A percentile compares a stretch with the other conserved stretches of the same genome.
Conservation (phyloP, 1,139 yeast genomes). For the Chernovozyma aurita region DNA sequence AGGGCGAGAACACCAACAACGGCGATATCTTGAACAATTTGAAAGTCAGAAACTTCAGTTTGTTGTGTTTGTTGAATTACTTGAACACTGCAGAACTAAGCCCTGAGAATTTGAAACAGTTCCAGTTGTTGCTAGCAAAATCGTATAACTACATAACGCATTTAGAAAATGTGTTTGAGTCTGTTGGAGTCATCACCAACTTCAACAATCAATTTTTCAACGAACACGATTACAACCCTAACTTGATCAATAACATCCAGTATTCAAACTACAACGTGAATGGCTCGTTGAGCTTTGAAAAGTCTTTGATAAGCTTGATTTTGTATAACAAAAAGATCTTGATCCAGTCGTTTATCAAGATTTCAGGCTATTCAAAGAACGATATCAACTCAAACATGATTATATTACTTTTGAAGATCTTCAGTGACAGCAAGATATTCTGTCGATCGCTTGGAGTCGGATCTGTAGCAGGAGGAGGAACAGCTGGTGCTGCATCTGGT, state of each 20-base stretch:
- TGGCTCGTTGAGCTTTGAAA: conserved; percentile 21
- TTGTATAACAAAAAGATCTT: conserved; percentile 32
- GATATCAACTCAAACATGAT: conserved; percentile 42
- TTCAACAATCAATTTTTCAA: conserved; percentile 26
- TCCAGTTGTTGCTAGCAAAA: conserved; percentile 40
- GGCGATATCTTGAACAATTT: conserved; percentile 35
- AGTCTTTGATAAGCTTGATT: conserved; percentile 28
- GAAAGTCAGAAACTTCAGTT: conserved; percentile 36
- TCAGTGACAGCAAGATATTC: conserved; percentile 36
- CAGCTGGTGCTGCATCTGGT: neutral
- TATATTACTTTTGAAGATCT: conserved; percentile 33
- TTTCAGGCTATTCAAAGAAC: conserved; percentile 27
- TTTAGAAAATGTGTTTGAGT: conserved; percentile 37
- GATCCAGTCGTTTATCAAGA: conserved; percentile 28
- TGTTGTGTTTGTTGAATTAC: conserved; percentile 39
- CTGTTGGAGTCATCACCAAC: conserved; percentile 31
- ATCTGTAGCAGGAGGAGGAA: neutral
- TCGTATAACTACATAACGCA: conserved; percentile 40
- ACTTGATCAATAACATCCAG: conserved; percentile 26
- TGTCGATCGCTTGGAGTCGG: conserved; percentile 11
- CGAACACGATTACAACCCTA: conserved; percentile 28
- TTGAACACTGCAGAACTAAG: conserved; percentile 35
- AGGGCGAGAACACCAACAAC: conserved; percentile 20
- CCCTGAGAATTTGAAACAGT: conserved; percentile 41
- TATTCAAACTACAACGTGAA: conserved; percentile 29